These are phyloP conservation scores for Hericium alpestre DNA, from an alignment of 768 basidiomycete species.

Conservation along the genomic window DNA sequence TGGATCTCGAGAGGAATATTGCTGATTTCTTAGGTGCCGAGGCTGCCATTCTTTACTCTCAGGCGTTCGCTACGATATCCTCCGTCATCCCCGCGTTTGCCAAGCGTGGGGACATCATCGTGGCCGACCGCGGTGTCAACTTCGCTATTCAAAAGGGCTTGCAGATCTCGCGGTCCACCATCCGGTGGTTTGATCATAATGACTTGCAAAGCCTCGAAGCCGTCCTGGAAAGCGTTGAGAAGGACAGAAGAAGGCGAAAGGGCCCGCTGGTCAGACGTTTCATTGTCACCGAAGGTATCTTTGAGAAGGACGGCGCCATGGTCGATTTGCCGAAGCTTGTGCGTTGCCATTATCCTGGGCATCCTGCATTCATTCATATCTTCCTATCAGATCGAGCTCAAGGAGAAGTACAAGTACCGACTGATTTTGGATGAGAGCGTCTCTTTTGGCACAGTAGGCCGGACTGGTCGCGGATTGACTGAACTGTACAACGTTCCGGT, in stretches of 20 bases:
- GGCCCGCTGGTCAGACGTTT: constrained; percentile 80
- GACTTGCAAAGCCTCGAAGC: constrained; percentile 87
- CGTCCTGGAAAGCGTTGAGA: constrained; percentile 72
- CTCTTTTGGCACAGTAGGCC: constrained; percentile 87
- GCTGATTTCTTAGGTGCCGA: constrained; percentile 88
- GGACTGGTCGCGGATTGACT: constrained; percentile 89
- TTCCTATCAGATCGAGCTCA: constrained; percentile 70
- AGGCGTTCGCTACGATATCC: constrained; percentile 83
- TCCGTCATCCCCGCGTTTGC: constrained; percentile 96
- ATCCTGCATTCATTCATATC: neutral
- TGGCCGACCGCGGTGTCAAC: constrained; percentile 95
- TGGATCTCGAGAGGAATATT: constrained; percentile 78
- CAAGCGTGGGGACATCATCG: constrained; percentile 94
- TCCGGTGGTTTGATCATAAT: constrained; percentile 96
- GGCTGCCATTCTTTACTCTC: constrained; percentile 84
- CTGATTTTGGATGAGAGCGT: constrained; percentile 88
- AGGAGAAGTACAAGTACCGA: constrained; percentile 91
- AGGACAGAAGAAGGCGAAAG: constrained; percentile 79
- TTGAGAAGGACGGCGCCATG: constrained; percentile 90
- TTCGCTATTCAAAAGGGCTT: constrained; percentile 95
- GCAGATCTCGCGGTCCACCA: constrained; percentile 82
- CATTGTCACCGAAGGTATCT: constrained; percentile 95
- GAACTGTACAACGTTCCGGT: constrained; percentile 92
- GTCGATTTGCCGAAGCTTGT: constrained; percentile 87
- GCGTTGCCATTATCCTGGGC: constrained; percentile 21